phyloP scores from a whole-genome alignment of 2,329 filamentous ascomycete species.

The Fusarium sp. region DNA sequence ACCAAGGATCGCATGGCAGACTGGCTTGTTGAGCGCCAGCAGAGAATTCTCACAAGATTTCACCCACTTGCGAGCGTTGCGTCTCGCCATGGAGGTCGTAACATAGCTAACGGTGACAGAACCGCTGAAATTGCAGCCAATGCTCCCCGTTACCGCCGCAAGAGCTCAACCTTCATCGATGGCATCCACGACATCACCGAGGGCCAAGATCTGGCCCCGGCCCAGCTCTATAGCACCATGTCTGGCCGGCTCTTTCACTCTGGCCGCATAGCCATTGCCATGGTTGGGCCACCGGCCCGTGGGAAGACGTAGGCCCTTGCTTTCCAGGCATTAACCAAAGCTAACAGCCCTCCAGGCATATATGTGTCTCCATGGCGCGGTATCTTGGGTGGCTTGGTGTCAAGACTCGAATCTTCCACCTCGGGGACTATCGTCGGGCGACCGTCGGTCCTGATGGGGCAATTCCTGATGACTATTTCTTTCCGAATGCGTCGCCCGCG shows the following conservation, averaged over 20 bases:
- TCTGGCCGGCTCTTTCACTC: conserved; percentile 97
- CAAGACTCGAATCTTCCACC: conserved; percentile 97
- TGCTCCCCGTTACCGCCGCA: conserved; percentile 89
- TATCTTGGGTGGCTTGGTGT: conserved; percentile 98
- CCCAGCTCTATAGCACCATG: conserved; percentile 98
- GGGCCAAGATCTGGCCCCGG: conserved; percentile 87
- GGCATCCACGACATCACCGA: conserved; percentile 95
- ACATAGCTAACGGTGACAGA: conserved; percentile 61
- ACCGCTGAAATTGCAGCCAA: conserved; percentile 94
- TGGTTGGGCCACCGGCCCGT: conserved; percentile 93
- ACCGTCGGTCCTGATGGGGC: conserved; percentile 87
- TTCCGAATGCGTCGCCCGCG: conserved; percentile 91
- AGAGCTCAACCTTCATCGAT: conserved; percentile 97
- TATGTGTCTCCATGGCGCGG: conserved; percentile 93
- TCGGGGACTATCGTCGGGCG: conserved; percentile 95
- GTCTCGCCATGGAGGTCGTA: background rate
- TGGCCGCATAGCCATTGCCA: conserved; percentile 96
- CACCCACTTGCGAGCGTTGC: background rate
- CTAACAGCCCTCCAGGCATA: conserved; percentile 73
- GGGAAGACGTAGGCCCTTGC: conserved; percentile 85
- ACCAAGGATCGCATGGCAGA: background rate
- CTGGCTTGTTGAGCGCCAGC: background rate
- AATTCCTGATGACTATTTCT: conserved; percentile 98
- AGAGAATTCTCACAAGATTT: background rate
- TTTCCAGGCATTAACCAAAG: background rate